Base-by-base conservation (phyloP, 371 early-diverging fungal species). In the Rhizomucor pusillus region DNA sequence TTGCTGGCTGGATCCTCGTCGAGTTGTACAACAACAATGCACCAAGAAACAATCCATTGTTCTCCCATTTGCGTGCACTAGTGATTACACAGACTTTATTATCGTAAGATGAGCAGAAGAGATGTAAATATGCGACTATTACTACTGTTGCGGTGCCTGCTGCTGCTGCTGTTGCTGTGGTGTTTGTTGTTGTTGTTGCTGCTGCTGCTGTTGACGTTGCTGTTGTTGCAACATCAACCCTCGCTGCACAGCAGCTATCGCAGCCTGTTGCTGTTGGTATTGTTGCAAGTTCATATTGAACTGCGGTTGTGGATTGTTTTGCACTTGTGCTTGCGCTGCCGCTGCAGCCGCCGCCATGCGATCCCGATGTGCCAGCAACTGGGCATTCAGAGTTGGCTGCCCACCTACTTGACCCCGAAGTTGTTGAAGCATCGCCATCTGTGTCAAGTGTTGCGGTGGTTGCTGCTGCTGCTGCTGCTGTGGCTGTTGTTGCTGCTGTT, bases 171-270 rank as follows among this genome's bases (percentile, higher is more conserved):
- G 54, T n/a, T n/a, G n/a, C n/a, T n/a, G n/a, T n/a, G n/a, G n/a
- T n/a, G n/a, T n/a, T n/a, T n/a, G n/a, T n/a, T n/a, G n/a, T n/a
- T n/a, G n/a, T 12, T 45, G 53, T 43, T 63, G 68, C 45, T 60
- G 70, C 18, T 65, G 64, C 50, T 65, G 66, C 48, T 67, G 75
- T 53, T 66, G 75, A 13, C 59, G 67, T 47, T 60, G 67, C 34
- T 59, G 61, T 22, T 61, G 65, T 39, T 66, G 70, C 7, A 50
- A 16, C 19, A 57, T 10, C 18, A 53, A 29, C 11, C 18, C 33
- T 9, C 54, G 45, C 5, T 52, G 52, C 56, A 66, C 66, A 3
- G 60, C 59, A 18, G 59, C 56, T 5, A 55, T 57, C 4, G 66
- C 63, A 5, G 66, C 70, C 40, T 63, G 64, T 20, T 65, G 66